phyloP scores from a whole-genome alignment of 1,284 basidiomycete species.

The Microbotryum violaceum region DNA sequence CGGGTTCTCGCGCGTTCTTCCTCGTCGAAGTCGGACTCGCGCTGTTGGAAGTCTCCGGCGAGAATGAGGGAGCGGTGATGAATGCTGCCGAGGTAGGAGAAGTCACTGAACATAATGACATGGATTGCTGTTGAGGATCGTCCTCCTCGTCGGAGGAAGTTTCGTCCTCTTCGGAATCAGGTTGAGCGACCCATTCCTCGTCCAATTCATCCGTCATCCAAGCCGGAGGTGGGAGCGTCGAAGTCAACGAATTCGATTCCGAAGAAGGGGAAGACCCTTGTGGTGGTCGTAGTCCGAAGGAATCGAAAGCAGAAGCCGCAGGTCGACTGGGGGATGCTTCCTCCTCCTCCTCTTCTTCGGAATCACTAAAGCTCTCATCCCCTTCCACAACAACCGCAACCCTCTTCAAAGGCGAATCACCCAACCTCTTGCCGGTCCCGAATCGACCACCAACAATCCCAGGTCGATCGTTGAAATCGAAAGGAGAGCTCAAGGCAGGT shows the following conservation, averaged over 20 bases:
- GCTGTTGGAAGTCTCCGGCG: background rate
- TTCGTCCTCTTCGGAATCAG: background rate
- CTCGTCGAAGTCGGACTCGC: too few relatives aligned
- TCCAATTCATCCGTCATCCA: slow-evolving; percentile 10
- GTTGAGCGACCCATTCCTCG: slow-evolving; percentile 8
- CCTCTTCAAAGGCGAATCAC: background rate
- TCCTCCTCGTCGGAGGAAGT: background rate
- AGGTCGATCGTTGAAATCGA: background rate
- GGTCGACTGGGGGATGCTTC: too few relatives aligned
- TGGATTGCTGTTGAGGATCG: background rate
- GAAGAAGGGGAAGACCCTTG: too few relatives aligned
- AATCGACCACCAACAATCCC: slow-evolving; percentile 1
- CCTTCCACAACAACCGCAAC: slow-evolving; percentile 2
- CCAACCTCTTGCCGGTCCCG: background rate
- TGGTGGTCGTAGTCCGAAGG: too few relatives aligned
- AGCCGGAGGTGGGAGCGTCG: background rate
- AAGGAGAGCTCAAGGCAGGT: background rate
- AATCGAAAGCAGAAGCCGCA: too few relatives aligned
- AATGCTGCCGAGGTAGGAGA: background rate
- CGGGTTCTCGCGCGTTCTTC: background rate
- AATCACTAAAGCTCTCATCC: background rate
- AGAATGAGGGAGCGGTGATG: background rate
- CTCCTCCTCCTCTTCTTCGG: too few relatives aligned
- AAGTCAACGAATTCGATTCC: too few relatives aligned
- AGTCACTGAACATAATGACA: too few relatives aligned